Evolutionary conservation across 176 grass and related monocot species (phyloP).

Genomic region (Ampelocalamus luodianensis): DNA sequence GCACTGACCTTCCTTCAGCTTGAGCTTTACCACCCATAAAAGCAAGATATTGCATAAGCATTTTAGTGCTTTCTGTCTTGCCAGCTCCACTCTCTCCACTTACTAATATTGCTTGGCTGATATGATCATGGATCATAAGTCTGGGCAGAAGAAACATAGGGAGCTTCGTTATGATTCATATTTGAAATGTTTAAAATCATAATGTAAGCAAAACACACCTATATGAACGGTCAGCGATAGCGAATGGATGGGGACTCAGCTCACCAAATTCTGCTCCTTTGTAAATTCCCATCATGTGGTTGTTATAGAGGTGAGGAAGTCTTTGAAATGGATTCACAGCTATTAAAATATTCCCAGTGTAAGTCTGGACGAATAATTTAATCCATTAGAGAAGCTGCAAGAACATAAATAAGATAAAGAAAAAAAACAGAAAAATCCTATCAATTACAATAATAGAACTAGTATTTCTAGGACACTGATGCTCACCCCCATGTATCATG

Average conservation of each 20-base stretch:
- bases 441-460: conserved; percentile 15
- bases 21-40: conserved; percentile 78
- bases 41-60: conserved; percentile 91
- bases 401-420: neutral
- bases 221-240: conserved; percentile 85
- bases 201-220: conserved; percentile 48
- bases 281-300: conserved; percentile 94
- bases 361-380: conserved; percentile 75
- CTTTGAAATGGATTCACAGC: conserved; percentile 96
- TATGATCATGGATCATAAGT: conserved; percentile 78
- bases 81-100: conserved; percentile 96
- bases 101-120: conserved; percentile 89
- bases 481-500: neutral
- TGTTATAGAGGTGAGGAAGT: conserved; percentile 89
- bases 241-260: conserved; percentile 92
- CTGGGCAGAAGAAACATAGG: conserved; percentile 49
- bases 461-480: neutral
- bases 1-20: conserved; percentile 77
- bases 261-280: conserved; percentile 90
- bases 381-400: conserved; percentile 53
- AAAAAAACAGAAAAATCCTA: conserved; percentile 16
- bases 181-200: neutral
- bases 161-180: conserved; percentile 22
- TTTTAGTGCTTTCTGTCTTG: conserved; percentile 95
- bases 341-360: conserved; percentile 94